Evolutionary conservation across 176 grass and related monocot species (phyloP).

Genomic region (Eragrostis curvula): DNA sequence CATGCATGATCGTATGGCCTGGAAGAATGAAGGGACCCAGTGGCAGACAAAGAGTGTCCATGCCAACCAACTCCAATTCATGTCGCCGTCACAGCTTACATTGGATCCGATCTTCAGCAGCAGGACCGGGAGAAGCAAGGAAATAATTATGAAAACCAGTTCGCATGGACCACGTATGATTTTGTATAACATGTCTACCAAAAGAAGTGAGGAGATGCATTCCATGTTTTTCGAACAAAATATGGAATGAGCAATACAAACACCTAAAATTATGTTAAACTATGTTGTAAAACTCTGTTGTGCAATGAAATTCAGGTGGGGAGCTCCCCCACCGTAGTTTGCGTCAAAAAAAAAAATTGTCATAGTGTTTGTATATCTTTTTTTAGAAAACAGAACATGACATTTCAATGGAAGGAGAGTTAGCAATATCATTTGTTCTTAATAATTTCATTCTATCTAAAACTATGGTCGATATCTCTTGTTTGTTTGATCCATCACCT

Average conservation of each 20-base stretch:
- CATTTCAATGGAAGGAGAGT: too few relatives aligned
- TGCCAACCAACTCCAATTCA: conserved; percentile 42
- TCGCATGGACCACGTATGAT: conserved; percentile 27
- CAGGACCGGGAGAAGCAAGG: conserved; percentile 5
- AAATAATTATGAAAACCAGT: conserved; percentile 29
- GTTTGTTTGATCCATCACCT: too few relatives aligned
- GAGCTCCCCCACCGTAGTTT: too few relatives aligned
- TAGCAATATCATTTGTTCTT: too few relatives aligned
- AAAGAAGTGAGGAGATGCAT: background rate
- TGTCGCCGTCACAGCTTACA: conserved; percentile 46
- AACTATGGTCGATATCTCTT: too few relatives aligned
- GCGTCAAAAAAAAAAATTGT: too few relatives aligned
- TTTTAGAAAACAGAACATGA: too few relatives aligned
- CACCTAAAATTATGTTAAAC: background rate
- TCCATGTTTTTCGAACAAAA: background rate
- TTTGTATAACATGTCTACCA: background rate
- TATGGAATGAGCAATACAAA: background rate
- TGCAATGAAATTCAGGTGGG: too few relatives aligned
- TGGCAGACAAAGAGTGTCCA: conserved; percentile 24
- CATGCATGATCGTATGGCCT: conserved; percentile 5
- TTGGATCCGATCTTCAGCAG: conserved; percentile 27
- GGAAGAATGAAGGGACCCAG: background rate
- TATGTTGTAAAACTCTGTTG: too few relatives aligned
- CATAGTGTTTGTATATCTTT: too few relatives aligned
- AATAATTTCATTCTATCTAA: too few relatives aligned